A percentile compares a stretch with the other conserved stretches of the same genome.
These are phyloP conservation scores for Hypoxylon sp. DNA, from an alignment of 2,329 filamentous ascomycete species.

Conservation along the genomic window DNA sequence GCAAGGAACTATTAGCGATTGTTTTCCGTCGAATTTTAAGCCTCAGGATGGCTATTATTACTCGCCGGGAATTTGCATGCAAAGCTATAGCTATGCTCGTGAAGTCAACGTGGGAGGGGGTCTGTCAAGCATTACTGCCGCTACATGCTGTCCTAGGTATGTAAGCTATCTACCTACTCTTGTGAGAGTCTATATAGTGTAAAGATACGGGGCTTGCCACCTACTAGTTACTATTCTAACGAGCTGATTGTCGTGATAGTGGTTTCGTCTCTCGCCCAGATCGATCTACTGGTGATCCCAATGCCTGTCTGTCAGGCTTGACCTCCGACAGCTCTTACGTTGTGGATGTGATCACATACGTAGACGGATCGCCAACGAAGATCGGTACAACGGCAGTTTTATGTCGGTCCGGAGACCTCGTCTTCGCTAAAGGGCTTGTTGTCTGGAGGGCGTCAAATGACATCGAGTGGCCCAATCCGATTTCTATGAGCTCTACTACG, in stretches of 20 bases:
- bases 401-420: not conserved
- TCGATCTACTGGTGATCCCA: not conserved
- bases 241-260: not conserved
- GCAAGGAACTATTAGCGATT: conserved; percentile 20
- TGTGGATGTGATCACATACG: conserved; percentile 11
- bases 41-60: conserved; percentile 15
- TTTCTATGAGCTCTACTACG: not conserved
- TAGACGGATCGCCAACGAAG: not conserved
- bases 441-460: conserved; percentile 9
- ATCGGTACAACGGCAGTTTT: conserved; percentile 3
- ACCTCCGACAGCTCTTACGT: conserved; percentile 18
- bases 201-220: not conserved
- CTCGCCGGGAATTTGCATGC: conserved; percentile 18
- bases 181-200: not conserved
- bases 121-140: conserved; percentile 11
- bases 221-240: not conserved
- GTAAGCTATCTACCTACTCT: not conserved
- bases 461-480: conserved; percentile 2
- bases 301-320: conserved; percentile 8
- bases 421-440: conserved; percentile 22
- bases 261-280: not conserved
- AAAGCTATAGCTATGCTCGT: conserved; percentile 14
- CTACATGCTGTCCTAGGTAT: conserved; percentile 25
- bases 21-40: conserved; percentile 12
- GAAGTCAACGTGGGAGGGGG: conserved; percentile 2